Conservation (phyloP, 768 basidiomycete genomes). For the Termitomyces sp. region DNA sequence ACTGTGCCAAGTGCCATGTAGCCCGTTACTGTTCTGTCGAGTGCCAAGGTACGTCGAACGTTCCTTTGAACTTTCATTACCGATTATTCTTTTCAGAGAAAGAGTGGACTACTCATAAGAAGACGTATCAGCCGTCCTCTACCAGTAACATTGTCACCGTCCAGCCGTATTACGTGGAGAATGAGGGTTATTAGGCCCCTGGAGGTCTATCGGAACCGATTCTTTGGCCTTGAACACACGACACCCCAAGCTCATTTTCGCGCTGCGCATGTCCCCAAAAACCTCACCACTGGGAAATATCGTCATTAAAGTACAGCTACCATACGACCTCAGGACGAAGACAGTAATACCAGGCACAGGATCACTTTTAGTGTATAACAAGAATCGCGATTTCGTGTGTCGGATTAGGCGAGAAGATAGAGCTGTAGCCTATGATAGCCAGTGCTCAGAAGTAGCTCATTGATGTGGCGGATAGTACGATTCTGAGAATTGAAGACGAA, state of each 20-base stretch:
- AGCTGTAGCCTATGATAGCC: conserved; percentile 38
- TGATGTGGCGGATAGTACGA: too few relatives aligned
- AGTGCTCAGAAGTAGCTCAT: too few relatives aligned
- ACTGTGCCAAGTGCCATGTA: conserved; percentile 42
- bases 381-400: conserved; percentile 52
- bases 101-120: conserved; percentile 49
- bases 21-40: conserved; percentile 49
- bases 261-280: conserved; percentile 21
- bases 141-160: conserved; percentile 38
- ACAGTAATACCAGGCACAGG: conserved; percentile 7
- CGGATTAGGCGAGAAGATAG: conserved; percentile 27
- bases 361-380: conserved; percentile 43
- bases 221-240: conserved; percentile 24
- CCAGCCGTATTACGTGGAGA: conserved; percentile 35
- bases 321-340: conserved; percentile 18
- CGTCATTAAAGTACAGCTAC: conserved; percentile 54
- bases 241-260: conserved; percentile 17
- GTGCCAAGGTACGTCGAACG: conserved; percentile 43
- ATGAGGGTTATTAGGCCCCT: conserved; percentile 14
- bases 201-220: conserved; percentile 24
- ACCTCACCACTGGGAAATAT: conserved; percentile 26
- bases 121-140: conserved; percentile 39
- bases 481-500: too few relatives aligned
- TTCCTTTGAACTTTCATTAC: neutral
- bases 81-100: conserved; percentile 25